Percentiles rank a stretch among this genome's conserved stretches.
Conservation (phyloP, 2,329 filamentous ascomycete genomes). For the Lasiodiplodia sp. region DNA sequence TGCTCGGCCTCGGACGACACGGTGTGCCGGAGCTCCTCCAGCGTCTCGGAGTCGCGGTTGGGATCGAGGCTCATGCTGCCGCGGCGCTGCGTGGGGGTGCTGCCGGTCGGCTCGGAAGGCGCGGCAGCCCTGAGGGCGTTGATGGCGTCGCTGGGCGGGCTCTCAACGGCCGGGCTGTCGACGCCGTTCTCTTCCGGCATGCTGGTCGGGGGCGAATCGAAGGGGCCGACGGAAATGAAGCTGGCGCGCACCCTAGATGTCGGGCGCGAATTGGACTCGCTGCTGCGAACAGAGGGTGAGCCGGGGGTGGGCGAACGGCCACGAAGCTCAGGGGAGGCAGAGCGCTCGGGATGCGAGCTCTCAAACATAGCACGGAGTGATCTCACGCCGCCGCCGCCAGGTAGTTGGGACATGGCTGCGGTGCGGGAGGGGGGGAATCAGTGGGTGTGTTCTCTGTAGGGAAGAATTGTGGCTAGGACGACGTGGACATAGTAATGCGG, state of each 20-base stretch:
- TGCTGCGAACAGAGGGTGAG: slow-evolving; percentile 35
- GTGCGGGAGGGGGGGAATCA: slow-evolving; percentile 14
- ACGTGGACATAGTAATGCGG: slow-evolving; percentile 17
- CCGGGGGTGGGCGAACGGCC: slow-evolving; percentile 52
- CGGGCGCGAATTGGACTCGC: slow-evolving; percentile 43
- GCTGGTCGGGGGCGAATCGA: slow-evolving; percentile 33
- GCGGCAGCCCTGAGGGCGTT: not conserved
- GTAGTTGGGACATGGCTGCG: slow-evolving; percentile 56
- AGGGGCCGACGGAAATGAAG: slow-evolving; percentile 55
- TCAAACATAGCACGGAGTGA: slow-evolving; percentile 60
- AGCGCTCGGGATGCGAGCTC: slow-evolving; percentile 42
- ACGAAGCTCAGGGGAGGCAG: slow-evolving; percentile 49
- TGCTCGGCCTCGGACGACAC: slow-evolving; percentile 51
- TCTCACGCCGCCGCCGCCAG: slow-evolving; percentile 53
- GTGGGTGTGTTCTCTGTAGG: slow-evolving; percentile 8
- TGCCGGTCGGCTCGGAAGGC: slow-evolving; percentile 1
- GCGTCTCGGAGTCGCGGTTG: slow-evolving; percentile 42
- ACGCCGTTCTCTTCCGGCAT: slow-evolving; percentile 33
- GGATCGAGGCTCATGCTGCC: slow-evolving; percentile 53
- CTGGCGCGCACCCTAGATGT: slow-evolving; percentile 56
- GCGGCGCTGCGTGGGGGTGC: slow-evolving; percentile 42
- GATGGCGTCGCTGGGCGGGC: slow-evolving; percentile 16
- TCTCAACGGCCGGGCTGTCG: slow-evolving; percentile 37
- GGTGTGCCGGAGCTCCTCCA: slow-evolving; percentile 49
- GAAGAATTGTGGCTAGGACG: slow-evolving; percentile 1